A percentile compares a stretch with the other conserved stretches of the same genome.
These are phyloP conservation scores for Paratinospora sagittata DNA, from an alignment of 164 flowering plant genomes.

Conservation along the genomic window DNA sequence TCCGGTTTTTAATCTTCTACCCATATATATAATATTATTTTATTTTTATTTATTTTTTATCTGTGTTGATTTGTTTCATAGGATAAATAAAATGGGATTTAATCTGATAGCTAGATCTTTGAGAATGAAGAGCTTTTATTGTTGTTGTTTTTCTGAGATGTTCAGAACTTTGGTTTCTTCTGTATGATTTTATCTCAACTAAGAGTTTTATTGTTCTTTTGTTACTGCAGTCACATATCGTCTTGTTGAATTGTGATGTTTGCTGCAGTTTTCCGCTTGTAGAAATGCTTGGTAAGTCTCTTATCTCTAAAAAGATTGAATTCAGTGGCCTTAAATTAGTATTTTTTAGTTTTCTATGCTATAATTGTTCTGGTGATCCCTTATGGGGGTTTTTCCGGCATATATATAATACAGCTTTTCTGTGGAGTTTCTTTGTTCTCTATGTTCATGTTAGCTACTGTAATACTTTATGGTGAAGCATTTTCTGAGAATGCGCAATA, in stretches of 20 bases:
- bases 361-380: neutral
- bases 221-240: slow-evolving; percentile 69
- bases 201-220: neutral
- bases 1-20: slow-evolving; percentile 46
- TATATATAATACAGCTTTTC: too few relatives aligned
- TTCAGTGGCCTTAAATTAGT: neutral
- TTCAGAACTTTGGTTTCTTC: neutral
- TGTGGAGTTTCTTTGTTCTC: too few relatives aligned
- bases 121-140: neutral
- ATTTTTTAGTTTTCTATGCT: too few relatives aligned
- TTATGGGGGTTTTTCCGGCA: neutral
- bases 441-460: too few relatives aligned
- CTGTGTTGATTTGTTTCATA: neutral
- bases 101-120: neutral
- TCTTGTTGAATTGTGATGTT: slow-evolving; percentile 92
- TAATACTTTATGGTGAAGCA: too few relatives aligned
- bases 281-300: slow-evolving; percentile 72
- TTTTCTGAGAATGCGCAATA: neutral
- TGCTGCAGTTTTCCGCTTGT: slow-evolving; percentile 93
- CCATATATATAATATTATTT: too few relatives aligned
- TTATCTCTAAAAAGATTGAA: neutral
- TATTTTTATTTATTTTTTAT: too few relatives aligned
- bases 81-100: neutral
- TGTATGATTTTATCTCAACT: neutral
- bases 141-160: neutral